Base-by-base conservation (phyloP, 208 protist genomes). In the Trichomonas vaginalis region DNA sequence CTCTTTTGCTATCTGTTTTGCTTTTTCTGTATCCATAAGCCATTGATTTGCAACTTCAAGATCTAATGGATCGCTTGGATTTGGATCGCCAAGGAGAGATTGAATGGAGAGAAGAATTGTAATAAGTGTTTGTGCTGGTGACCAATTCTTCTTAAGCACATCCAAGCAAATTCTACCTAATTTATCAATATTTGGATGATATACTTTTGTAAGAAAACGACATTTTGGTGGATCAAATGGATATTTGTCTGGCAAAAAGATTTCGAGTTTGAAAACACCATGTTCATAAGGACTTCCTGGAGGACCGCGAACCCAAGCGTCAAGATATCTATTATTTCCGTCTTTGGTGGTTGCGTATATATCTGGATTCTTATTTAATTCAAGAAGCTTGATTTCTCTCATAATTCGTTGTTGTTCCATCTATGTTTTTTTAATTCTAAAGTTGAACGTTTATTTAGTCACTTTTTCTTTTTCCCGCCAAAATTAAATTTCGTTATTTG, bases 161-260 rank as follows among this genome's bases (percentile, higher is more conserved):
- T 99, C 98, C 23, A 99, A 97, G 96, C 98, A 99, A 86, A 99
- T 99, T 56, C 98, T 96, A 17, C 98, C 98, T 0, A 98, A 79
- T 40, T 96, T 96, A 96, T 98, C 97, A 95, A 98, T 98, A 96
- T 99, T 98, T 95, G 98, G 98, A 96, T 98, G 98, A 96, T 98
- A 98, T 32, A 98, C 98, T 92, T 97, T 97, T 2, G 98, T 99
- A 17, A 99, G 80, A 96, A 99, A 99, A 62, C 98, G 97, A 8
- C 98, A 97, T 95, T 98, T 97, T n/a, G 97, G 97, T 35, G 97
- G 96, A 12, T 96, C 96, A 97, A 99, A 98, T 42, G 98, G 98
- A 96, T 98, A 98, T 23, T 98, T 97, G 45, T 98, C 98, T n/a
- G 98, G 97, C 35, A 99, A 96, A 96, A 98, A 99, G 4, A 99